These are phyloP conservation scores for Sporothrix euskadiensis DNA, from an alignment of 2,329 filamentous ascomycete genomes.

Conservation along the genomic window DNA sequence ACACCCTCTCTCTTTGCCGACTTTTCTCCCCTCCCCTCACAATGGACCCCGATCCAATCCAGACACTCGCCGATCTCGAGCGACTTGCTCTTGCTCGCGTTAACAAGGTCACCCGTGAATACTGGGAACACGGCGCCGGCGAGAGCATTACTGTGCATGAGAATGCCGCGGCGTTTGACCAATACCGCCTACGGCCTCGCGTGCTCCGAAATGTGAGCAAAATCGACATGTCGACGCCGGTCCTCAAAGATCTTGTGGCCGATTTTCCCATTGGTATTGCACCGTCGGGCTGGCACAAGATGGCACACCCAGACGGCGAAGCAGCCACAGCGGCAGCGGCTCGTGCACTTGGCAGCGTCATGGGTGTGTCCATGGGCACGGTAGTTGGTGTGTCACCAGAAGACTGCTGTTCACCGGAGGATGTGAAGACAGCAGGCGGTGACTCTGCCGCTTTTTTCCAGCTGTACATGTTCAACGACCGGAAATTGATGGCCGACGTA, in stretches of 20 bases:
- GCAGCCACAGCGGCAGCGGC: constrained; percentile 51
- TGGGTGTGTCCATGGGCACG: constrained; percentile 46
- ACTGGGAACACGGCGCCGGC: constrained; percentile 27
- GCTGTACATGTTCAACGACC: constrained; percentile 54
- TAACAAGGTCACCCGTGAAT: constrained; percentile 25
- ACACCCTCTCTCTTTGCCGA: not conserved
- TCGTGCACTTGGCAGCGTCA: constrained; percentile 45
- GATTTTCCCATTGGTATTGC: constrained; percentile 54
- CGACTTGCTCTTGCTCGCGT: constrained; percentile 2
- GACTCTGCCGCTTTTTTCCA: constrained; percentile 50
- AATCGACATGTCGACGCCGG: constrained; percentile 31
- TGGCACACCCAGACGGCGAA: constrained; percentile 56
- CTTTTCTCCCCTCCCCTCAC: not conserved
- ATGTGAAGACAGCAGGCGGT: constrained; percentile 43
- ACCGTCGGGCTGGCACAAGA: constrained; percentile 54
- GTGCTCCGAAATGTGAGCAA: constrained; percentile 38
- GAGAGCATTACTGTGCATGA: constrained; percentile 28
- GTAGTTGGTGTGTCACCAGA: constrained; percentile 45
- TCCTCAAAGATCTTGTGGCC: constrained; percentile 36
- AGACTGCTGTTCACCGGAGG: constrained; percentile 43
- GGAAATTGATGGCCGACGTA: constrained; percentile 45
- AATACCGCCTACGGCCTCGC: constrained; percentile 37
- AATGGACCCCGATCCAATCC: constrained; percentile 17
- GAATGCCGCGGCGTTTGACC: constrained; percentile 27
- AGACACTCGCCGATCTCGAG: constrained; percentile 24